Conservation (phyloP, 805 yeast genomes). For the Lipomyces chichibuensis region DNA sequence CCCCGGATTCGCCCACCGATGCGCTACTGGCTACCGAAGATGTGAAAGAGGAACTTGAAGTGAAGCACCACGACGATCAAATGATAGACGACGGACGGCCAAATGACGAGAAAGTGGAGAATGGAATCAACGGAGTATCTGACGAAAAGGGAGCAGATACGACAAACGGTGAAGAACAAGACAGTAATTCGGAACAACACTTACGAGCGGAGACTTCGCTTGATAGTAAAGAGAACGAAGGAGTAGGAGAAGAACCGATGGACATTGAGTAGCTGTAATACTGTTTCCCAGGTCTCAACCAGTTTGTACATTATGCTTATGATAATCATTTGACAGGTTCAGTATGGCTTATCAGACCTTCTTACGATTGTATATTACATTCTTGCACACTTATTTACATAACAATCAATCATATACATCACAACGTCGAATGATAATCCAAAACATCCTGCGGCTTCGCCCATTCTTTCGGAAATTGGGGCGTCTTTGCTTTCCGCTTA, state of each 20-base stretch:
- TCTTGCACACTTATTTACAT: not conserved
- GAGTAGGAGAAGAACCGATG: constrained; percentile 1
- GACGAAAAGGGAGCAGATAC: not conserved
- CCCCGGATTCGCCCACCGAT: constrained; percentile 14
- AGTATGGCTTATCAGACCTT: not conserved
- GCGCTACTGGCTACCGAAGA: constrained; percentile 1
- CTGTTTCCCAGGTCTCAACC: not conserved
- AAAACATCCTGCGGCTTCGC: constrained; percentile 63
- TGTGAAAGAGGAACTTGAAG: not conserved
- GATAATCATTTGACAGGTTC: not conserved
- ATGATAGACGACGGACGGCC: not conserved
- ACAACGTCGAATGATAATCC: not conserved
- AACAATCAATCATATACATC: not conserved
- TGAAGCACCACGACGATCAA: not conserved
- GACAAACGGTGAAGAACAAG: not conserved
- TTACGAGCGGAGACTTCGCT: not conserved
- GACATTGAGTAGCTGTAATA: constrained; percentile 5
- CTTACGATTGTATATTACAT: not conserved
- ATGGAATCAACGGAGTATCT: not conserved
- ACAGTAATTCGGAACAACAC: not conserved
- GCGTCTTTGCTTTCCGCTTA: constrained; percentile 49
- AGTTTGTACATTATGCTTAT: not conserved
- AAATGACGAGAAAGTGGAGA: not conserved
- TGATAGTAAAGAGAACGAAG: not conserved
- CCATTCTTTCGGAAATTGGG: constrained; percentile 80